phyloP scores from a whole-genome alignment of 2,329 filamentous ascomycete species.

The Bipolaris victoriae region DNA sequence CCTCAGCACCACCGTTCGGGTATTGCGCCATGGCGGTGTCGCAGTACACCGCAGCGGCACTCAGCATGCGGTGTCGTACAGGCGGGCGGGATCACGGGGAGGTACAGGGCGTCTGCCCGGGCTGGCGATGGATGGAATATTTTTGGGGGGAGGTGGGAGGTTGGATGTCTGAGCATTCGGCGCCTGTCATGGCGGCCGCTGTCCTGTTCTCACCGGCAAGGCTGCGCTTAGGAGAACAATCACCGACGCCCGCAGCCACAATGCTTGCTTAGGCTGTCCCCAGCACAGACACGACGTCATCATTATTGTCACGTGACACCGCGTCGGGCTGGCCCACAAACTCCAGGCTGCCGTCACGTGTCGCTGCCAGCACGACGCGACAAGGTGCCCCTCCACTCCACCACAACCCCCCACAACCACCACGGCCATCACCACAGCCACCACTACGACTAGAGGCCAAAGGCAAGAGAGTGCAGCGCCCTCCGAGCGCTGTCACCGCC shows the following conservation, averaged over 20 bases:
- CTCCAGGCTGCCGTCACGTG: conserved; percentile 3
- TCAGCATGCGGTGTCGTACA: conserved; percentile 5
- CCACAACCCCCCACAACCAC: background rate
- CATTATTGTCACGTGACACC: conserved; percentile 4
- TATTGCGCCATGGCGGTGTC: conserved; percentile 46
- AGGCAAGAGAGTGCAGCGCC: background rate
- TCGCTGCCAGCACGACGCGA: background rate
- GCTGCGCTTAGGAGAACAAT: conserved; percentile 9
- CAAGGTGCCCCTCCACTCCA: background rate
- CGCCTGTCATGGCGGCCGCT: conserved; percentile 13
- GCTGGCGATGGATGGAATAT: conserved; percentile 5
- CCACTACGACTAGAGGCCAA: background rate
- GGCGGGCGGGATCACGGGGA: conserved; percentile 5
- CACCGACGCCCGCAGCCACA: conserved; percentile 1
- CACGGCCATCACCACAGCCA: background rate
- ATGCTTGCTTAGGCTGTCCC: background rate
- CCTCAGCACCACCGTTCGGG: conserved; percentile 44
- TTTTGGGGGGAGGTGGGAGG: background rate
- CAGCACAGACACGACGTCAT: background rate
- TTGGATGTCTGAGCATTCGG: conserved; percentile 7
- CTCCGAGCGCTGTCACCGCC: background rate
- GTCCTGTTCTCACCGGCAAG: conserved; percentile 1
- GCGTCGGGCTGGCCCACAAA: conserved; percentile 1
- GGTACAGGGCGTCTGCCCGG: conserved; percentile 14
- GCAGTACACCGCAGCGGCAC: conserved; percentile 7